A percentile compares a stretch with the other conserved stretches of the same genome.
Conservation (phyloP, 345 rosid species). For the Excoecaria cochinchinensis region DNA sequence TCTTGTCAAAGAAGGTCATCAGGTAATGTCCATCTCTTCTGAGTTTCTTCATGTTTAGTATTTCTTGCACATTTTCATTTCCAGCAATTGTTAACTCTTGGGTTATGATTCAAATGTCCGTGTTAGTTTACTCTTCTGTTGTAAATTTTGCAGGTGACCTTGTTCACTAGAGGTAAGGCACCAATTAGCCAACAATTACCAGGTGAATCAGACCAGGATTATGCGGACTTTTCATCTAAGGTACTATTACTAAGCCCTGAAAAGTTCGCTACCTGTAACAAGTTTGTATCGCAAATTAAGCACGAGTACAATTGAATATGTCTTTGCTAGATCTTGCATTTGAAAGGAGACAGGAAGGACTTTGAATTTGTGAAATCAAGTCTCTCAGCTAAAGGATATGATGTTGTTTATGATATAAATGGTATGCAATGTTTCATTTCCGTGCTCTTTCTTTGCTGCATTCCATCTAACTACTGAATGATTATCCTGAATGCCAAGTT, state of each 20-base stretch:
- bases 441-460: neutral
- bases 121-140: neutral
- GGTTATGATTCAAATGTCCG: neutral
- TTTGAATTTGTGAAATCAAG: constrained; percentile 93
- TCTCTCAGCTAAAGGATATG: constrained; percentile 88
- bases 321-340: constrained; percentile 66
- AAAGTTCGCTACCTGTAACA: neutral
- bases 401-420: constrained; percentile 92
- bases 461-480: neutral
- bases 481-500: neutral
- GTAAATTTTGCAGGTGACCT: constrained; percentile 63
- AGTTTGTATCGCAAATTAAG: neutral
- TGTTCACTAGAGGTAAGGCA: constrained; percentile 93
- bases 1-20: constrained; percentile 90
- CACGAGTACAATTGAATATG: constrained; percentile 8
- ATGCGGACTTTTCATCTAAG: constrained; percentile 82
- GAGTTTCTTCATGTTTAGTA: neutral
- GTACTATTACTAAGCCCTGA: constrained; percentile 31
- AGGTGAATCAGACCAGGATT: constrained; percentile 85
- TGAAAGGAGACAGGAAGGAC: constrained; percentile 96
- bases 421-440: constrained; percentile 39
- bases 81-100: neutral
- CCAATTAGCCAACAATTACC: constrained; percentile 85
- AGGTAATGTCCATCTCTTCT: constrained; percentile 39
- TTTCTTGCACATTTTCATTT: neutral